These are phyloP conservation scores for Gracilariopsis chorda DNA, from an alignment of 23 red algal genomes.

Conservation along the genomic window DNA sequence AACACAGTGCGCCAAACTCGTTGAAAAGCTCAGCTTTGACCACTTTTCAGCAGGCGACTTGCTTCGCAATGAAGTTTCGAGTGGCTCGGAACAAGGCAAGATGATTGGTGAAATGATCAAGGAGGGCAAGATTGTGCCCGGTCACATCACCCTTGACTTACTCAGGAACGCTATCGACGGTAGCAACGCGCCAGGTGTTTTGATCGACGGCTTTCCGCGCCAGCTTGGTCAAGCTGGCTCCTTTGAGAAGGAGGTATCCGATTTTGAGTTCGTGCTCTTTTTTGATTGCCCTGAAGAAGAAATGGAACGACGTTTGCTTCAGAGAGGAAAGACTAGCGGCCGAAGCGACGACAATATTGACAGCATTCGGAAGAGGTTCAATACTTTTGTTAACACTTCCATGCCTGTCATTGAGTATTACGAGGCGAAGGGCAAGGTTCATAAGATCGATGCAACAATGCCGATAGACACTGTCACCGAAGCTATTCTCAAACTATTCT, in stretches of 20 bases:
- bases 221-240: slow-evolving; percentile 84
- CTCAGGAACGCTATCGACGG: slow-evolving; percentile 71
- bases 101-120: slow-evolving; percentile 97
- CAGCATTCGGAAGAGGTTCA: slow-evolving; percentile 93
- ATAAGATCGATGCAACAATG: slow-evolving; percentile 79
- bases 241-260: slow-evolving; percentile 82
- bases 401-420: slow-evolving; percentile 96
- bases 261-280: slow-evolving; percentile 95
- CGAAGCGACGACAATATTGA: slow-evolving; percentile 91
- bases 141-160: slow-evolving; percentile 85
- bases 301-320: slow-evolving; percentile 86
- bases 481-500: slow-evolving; percentile 18
- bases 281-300: slow-evolving; percentile 97
- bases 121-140: slow-evolving; percentile 95
- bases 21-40: slow-evolving; percentile 68
- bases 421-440: slow-evolving; percentile 82
- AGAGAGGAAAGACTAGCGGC: slow-evolving; percentile 81
- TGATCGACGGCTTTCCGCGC: slow-evolving; percentile 99
- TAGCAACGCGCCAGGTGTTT: slow-evolving; percentile 70
- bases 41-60: slow-evolving; percentile 98
- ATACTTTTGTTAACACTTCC: slow-evolving; percentile 85
- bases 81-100: slow-evolving; percentile 72
- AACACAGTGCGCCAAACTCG: slow-evolving; percentile 89
- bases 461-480: slow-evolving; percentile 65
- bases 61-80: slow-evolving; percentile 80